Evolutionary conservation across 202 grass and related monocot genomes (phyloP).

Genomic region (Brachypodium distachyon): DNA sequence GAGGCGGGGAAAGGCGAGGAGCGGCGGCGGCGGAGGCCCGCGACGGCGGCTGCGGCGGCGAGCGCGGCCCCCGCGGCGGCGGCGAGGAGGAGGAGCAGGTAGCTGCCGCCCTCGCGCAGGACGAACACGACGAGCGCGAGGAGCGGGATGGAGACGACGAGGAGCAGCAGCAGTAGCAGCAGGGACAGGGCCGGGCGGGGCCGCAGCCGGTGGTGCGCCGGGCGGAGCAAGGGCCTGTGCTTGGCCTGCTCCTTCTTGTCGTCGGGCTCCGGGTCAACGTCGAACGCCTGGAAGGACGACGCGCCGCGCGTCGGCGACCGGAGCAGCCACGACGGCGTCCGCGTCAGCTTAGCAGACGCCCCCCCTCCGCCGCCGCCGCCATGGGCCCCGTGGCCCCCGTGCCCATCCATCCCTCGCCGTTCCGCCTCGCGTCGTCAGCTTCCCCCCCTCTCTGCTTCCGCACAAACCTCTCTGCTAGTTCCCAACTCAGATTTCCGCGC

Average conservation of each 20-base stretch:
- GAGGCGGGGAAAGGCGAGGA: constrained; percentile 21
- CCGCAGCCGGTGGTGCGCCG: not conserved
- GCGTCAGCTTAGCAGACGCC: constrained; percentile 69
- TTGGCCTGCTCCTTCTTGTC: constrained; percentile 40
- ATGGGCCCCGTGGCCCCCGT: constrained; percentile 23
- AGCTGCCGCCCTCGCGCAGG: constrained; percentile 11
- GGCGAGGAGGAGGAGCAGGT: constrained; percentile 27
- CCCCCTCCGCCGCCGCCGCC: not conserved
- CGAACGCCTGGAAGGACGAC: constrained; percentile 66
- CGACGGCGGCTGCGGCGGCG: constrained; percentile 16
- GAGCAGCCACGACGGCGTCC: constrained; percentile 76
- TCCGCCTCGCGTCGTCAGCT: not conserved
- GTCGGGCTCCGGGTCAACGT: constrained; percentile 52
- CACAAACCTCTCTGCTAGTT: not conserved
- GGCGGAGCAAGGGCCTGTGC: constrained; percentile 20
- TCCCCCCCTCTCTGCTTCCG: not conserved
- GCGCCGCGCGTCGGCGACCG: constrained; percentile 74
- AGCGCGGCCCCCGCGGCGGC: constrained; percentile 29
- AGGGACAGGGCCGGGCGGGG: constrained; percentile 25
- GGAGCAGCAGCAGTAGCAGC: not conserved
- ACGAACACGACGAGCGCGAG: constrained; percentile 40
- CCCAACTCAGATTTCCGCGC: not conserved
- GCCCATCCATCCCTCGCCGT: constrained; percentile 50
- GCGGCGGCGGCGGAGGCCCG: constrained; percentile 27
- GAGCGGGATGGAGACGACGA: not conserved